Percentiles rank a stretch among this genome's conserved stretches.
phyloP scores from a whole-genome alignment of 2,329 filamentous ascomycete species.

The Aspergillus fumigatus region DNA sequence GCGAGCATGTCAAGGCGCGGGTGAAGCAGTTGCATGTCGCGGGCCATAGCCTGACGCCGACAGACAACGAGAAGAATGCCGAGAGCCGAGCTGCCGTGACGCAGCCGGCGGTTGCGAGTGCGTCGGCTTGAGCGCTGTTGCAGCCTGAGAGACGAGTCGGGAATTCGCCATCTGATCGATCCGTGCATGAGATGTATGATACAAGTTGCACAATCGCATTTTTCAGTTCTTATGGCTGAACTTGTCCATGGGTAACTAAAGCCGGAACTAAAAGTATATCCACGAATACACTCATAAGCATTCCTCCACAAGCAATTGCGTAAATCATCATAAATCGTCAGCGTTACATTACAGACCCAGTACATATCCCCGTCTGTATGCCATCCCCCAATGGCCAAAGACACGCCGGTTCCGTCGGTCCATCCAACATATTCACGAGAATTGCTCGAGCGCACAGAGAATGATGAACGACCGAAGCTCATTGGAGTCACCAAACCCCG shows the following conservation, averaged over 20 bases:
- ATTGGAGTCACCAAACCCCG: constrained; percentile 15
- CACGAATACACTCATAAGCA: neutral
- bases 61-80: neutral
- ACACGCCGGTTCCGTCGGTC: neutral
- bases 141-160: neutral
- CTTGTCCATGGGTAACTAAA: too few relatives aligned
- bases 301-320: too few relatives aligned
- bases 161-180: neutral
- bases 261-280: too few relatives aligned
- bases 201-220: neutral
- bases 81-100: neutral
- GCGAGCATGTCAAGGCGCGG: neutral
- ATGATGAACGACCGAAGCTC: constrained; percentile 16
- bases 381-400: neutral
- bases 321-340: neutral
- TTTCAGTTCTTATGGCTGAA: neutral
- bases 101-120: neutral
- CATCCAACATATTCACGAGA: constrained; percentile 1
- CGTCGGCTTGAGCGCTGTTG: neutral
- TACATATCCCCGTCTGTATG: neutral
- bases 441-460: constrained; percentile 17
- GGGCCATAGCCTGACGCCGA: neutral
- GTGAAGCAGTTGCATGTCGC: constrained; percentile 1
- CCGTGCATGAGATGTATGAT: neutral
- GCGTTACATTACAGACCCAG: neutral